Evolutionary conservation across 768 basidiomycete genomes (phyloP).

Genomic region (Paxillus rubicundulus): DNA sequence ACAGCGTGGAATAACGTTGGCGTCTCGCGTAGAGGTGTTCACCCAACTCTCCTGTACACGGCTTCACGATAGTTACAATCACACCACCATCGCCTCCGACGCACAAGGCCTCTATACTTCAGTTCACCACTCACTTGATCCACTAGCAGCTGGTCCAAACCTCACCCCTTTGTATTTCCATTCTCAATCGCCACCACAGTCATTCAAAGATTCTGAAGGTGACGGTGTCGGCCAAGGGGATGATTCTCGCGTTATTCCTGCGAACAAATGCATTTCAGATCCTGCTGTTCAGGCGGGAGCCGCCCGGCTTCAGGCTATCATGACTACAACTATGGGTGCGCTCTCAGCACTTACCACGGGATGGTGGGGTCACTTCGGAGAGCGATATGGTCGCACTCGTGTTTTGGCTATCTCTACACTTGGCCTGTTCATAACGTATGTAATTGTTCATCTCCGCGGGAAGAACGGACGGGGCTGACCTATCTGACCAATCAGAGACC

Average conservation of each 20-base stretch:
- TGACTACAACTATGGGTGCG: constrained; percentile 74
- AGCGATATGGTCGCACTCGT: constrained; percentile 70
- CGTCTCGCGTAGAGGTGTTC: constrained; percentile 77
- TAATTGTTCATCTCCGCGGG: constrained; percentile 28
- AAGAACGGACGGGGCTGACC: background rate
- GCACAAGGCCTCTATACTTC: background rate
- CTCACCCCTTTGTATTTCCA: constrained; percentile 12
- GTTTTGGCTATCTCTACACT: constrained; percentile 65
- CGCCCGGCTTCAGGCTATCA: constrained; percentile 70
- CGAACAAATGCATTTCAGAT: constrained; percentile 41
- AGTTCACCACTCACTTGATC: constrained; percentile 6
- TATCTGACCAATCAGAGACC: constrained; percentile 51
- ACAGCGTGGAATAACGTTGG: constrained; percentile 77
- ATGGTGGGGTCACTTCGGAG: constrained; percentile 83
- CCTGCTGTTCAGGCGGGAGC: constrained; percentile 66
- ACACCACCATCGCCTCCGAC: constrained; percentile 15
- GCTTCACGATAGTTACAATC: constrained; percentile 46
- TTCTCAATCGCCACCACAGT: background rate
- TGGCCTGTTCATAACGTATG: constrained; percentile 74
- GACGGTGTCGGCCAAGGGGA: constrained; percentile 35
- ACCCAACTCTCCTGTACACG: constrained; percentile 71
- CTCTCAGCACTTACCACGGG: constrained; percentile 82
- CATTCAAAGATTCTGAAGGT: constrained; percentile 19
- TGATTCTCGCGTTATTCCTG: constrained; percentile 38
- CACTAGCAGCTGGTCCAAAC: constrained; percentile 1